Percentiles rank a stretch among this genome's conserved stretches.
Evolutionary conservation across 805 yeast species (phyloP).

Genomic region (Kluyveromyces aestuarii): DNA sequence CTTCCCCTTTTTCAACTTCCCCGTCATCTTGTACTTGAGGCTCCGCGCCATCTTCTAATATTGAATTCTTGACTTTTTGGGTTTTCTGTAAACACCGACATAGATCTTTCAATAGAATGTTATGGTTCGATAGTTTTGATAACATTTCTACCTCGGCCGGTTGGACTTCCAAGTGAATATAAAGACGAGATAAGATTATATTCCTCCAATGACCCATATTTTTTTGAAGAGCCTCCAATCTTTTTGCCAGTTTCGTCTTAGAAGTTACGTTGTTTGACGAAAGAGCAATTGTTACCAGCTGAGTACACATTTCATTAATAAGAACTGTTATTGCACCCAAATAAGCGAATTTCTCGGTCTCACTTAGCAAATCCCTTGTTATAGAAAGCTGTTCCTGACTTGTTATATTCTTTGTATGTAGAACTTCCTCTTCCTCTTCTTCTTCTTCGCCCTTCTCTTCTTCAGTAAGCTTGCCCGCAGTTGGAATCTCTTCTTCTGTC

Average conservation of each 20-base stretch:
- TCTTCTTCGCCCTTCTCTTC: slow-evolving; percentile 4
- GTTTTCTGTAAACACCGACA: slow-evolving; percentile 49
- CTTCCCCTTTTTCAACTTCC: slow-evolving; percentile 15
- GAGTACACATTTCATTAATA: slow-evolving; percentile 72
- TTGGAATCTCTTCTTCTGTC: slow-evolving; percentile 7
- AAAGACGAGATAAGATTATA: slow-evolving; percentile 58
- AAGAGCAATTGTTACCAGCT: slow-evolving; percentile 50
- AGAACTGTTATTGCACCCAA: slow-evolving; percentile 74
- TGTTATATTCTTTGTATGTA: slow-evolving; percentile 28
- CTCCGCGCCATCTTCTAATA: slow-evolving; percentile 5
- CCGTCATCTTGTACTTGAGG: slow-evolving; percentile 4
- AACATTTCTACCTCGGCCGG: slow-evolving; percentile 83
- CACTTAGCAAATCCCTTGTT: slow-evolving; percentile 73
- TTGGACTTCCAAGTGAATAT: slow-evolving; percentile 68
- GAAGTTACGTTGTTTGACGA: slow-evolving; percentile 39
- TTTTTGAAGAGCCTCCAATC: slow-evolving; percentile 59
- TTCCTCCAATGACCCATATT: slow-evolving; percentile 81
- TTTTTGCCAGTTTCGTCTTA: slow-evolving; percentile 41
- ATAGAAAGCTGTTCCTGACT: slow-evolving; percentile 51
- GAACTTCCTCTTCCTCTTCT: slow-evolving; percentile 27
- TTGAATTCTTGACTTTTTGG: slow-evolving; percentile 45
- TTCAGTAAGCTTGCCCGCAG: slow-evolving; percentile 7
- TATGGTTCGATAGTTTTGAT: slow-evolving; percentile 75
- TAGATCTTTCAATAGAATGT: slow-evolving; percentile 66
- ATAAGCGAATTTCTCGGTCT: slow-evolving; percentile 83